Evolutionary conservation across 2,329 filamentous ascomycete genomes (phyloP).

Genomic region (Monilinia fructicola): DNA sequence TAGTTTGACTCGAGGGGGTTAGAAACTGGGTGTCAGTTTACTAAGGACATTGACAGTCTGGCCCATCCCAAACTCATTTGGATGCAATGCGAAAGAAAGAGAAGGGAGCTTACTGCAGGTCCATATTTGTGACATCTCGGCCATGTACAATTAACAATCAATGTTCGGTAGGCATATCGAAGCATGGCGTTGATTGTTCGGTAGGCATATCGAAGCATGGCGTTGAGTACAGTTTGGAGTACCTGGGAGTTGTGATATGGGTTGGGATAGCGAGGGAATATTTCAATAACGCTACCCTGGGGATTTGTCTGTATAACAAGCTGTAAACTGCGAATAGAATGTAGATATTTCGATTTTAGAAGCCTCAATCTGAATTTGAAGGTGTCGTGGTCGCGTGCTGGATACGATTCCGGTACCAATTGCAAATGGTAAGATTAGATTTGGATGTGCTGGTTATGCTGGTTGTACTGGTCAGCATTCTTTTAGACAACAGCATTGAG

Average conservation of each 20-base stretch:
- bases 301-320: conserved; percentile 8
- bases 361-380: too few species aligned
- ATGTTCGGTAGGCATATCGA: neutral
- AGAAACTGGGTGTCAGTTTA: neutral
- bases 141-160: neutral
- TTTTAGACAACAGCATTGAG: neutral
- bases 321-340: conserved; percentile 1
- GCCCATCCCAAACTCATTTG: too few species aligned
- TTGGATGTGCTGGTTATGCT: too few species aligned
- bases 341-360: neutral
- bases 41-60: too few species aligned
- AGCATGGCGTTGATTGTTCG: neutral
- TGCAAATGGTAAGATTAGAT: too few species aligned
- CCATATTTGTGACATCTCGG: neutral
- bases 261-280: neutral
- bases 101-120: too few species aligned
- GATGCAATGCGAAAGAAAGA: too few species aligned
- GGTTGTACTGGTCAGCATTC: too few species aligned
- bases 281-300: neutral
- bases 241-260: neutral
- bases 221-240: conserved; percentile 6
- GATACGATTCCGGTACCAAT: too few species aligned
- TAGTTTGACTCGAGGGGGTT: conserved; percentile 34
- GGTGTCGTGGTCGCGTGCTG: too few species aligned
- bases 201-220: neutral